Conservation (phyloP, 768 basidiomycete species). For the Lyophyllum decastes region DNA sequence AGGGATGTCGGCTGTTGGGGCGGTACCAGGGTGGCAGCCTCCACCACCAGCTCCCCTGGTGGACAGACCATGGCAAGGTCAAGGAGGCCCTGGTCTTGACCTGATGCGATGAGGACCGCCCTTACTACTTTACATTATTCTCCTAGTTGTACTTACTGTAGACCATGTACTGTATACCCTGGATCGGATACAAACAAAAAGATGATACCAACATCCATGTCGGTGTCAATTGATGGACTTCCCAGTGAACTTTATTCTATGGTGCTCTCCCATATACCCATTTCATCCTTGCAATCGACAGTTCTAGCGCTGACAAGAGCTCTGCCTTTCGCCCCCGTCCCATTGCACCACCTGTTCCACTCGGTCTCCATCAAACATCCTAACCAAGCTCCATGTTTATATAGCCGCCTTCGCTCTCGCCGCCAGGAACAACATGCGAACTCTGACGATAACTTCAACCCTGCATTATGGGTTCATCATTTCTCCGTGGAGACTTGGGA, state of each 20-base stretch:
- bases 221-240: constrained; percentile 35
- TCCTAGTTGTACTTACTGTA: constrained; percentile 1
- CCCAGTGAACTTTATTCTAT: constrained; percentile 69
- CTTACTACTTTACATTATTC: not conserved
- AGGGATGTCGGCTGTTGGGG: constrained; percentile 2
- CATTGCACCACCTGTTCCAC: constrained; percentile 58
- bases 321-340: constrained; percentile 61
- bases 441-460: constrained; percentile 12
- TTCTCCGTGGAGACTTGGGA: constrained; percentile 64
- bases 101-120: constrained; percentile 3
- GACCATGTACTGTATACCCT: constrained; percentile 3
- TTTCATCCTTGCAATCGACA: constrained; percentile 47
- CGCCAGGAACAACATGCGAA: not conserved
- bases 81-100: constrained; percentile 2
- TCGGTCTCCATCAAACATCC: constrained; percentile 50
- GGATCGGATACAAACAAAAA: not conserved
- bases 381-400: constrained; percentile 57
- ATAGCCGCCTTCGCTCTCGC: constrained; percentile 50
- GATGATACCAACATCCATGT: constrained; percentile 1
- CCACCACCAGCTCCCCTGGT: not conserved
- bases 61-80: constrained; percentile 7
- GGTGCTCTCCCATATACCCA: constrained; percentile 55
- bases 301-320: constrained; percentile 62
- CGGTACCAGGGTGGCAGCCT: constrained; percentile 11
- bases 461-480: constrained; percentile 43